These are phyloP conservation scores for Radiomyces spectabilis DNA, from an alignment of 192 early-diverging fungal genomes.

Conservation along the genomic window DNA sequence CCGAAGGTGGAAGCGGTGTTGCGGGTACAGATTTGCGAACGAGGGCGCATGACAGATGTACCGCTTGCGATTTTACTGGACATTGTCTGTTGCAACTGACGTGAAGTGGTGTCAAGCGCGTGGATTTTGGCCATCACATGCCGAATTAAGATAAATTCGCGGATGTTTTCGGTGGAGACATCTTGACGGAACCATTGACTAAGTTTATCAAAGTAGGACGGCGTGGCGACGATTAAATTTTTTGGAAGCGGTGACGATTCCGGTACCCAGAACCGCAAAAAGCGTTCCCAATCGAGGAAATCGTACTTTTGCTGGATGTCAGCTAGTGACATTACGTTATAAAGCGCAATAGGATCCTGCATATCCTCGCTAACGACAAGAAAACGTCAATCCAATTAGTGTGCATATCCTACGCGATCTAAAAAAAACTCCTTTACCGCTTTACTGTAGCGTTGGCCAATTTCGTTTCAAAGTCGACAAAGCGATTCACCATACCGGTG, in stretches of 20 bases:
- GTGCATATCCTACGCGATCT: too few relatives aligned
- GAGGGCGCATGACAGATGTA: slow-evolving; percentile 6
- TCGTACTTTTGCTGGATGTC: slow-evolving; percentile 28
- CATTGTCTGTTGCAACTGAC: neutral
- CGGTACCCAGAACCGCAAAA: slow-evolving; percentile 20
- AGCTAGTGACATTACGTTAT: slow-evolving; percentile 33
- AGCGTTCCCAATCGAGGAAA: slow-evolving; percentile 30
- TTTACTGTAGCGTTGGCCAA: slow-evolving; percentile 42
- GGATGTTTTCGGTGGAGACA: slow-evolving; percentile 28
- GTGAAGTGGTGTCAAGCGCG: neutral
- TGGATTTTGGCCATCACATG: neutral
- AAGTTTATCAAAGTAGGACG: slow-evolving; percentile 36
- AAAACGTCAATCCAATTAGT: too few relatives aligned
- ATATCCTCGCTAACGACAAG: slow-evolving; percentile 33
- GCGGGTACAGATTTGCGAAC: slow-evolving; percentile 35
- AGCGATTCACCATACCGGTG: slow-evolving; percentile 26
- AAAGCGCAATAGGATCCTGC: slow-evolving; percentile 40
- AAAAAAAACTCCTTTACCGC: too few relatives aligned
- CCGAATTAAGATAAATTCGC: slow-evolving; percentile 15
- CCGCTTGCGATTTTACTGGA: slow-evolving; percentile 6
- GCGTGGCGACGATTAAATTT: slow-evolving; percentile 39
- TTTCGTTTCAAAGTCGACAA: slow-evolving; percentile 50
- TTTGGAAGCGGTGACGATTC: slow-evolving; percentile 8
- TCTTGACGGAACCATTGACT: slow-evolving; percentile 29
- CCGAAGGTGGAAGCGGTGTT: slow-evolving; percentile 5